Percentiles rank a stretch among this genome's conserved stretches.
These are phyloP conservation scores for Penicillium mononematosum DNA, from an alignment of 495 filamentous ascomycete genomes.

Conservation along the genomic window DNA sequence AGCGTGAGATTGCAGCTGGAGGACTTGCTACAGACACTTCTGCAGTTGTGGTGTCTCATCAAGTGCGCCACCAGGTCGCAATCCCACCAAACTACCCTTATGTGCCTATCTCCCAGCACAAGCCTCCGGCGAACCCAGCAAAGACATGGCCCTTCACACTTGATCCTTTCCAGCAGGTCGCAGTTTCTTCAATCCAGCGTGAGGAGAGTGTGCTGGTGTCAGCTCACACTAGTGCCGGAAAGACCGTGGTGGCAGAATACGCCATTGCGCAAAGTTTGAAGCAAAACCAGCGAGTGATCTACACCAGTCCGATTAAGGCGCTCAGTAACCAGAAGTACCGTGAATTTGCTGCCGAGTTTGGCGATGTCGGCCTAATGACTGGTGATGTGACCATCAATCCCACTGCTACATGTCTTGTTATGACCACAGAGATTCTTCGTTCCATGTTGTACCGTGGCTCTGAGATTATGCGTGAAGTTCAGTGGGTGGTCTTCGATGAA, in stretches of 20 bases:
- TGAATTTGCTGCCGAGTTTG: conserved; percentile 93
- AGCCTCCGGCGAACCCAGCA: conserved; percentile 78
- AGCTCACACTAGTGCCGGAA: conserved; percentile 95
- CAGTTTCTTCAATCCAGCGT: conserved; percentile 89
- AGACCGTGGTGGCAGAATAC: conserved; percentile 97
- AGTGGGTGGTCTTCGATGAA: conserved; percentile 97
- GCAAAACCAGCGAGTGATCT: conserved; percentile 96
- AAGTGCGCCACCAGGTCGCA: conserved; percentile 97
- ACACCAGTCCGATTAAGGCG: conserved; percentile 98
- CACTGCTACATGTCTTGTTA: conserved; percentile 94
- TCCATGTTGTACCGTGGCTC: conserved; percentile 98
- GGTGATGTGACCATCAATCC: conserved; percentile 99
- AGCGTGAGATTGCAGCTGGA: conserved; percentile 78
- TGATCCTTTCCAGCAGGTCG: conserved; percentile 94
- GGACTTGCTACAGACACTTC: conserved; percentile 69
- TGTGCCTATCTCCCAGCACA: conserved; percentile 86
- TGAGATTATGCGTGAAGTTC: conserved; percentile 98
- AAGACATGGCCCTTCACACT: conserved; percentile 82
- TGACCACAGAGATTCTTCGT: conserved; percentile 98
- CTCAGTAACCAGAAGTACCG: conserved; percentile 98
- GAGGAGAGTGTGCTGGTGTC: conserved; percentile 96
- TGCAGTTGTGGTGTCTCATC: conserved; percentile 83
- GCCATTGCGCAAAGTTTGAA: conserved; percentile 97
- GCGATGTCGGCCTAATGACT: conserved; percentile 97
- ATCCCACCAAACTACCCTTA: conserved; percentile 92